These are phyloP conservation scores for Trametopsis cervina DNA, from an alignment of 768 basidiomycete genomes.

Conservation along the genomic window DNA sequence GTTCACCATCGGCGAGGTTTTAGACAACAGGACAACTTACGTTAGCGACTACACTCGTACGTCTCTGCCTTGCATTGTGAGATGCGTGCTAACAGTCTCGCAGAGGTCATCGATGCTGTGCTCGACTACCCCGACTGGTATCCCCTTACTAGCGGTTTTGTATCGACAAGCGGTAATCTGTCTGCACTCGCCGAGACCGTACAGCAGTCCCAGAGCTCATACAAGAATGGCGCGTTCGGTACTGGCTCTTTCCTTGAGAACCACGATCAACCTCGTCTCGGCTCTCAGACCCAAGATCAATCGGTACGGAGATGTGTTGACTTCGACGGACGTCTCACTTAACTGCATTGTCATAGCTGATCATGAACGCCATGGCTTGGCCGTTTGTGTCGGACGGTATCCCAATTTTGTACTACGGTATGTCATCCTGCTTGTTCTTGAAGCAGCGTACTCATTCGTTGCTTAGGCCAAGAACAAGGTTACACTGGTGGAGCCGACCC, in stretches of 20 bases:
- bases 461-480: conserved; percentile 42
- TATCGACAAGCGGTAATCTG: conserved; percentile 27
- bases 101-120: conserved; percentile 37
- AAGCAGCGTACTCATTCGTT: neutral
- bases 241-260: conserved; percentile 47
- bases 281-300: conserved; percentile 33
- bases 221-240: conserved; percentile 33
- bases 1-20: conserved; percentile 52
- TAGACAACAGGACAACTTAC: conserved; percentile 34
- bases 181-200: conserved; percentile 24
- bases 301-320: conserved; percentile 25
- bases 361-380: conserved; percentile 43
- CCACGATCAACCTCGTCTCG: conserved; percentile 47
- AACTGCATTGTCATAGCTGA: conserved; percentile 23
- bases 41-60: conserved; percentile 34
- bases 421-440: conserved; percentile 1
- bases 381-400: conserved; percentile 45
- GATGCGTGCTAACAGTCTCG: neutral
- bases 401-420: conserved; percentile 45
- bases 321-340: neutral
- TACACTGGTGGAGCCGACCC: conserved; percentile 39
- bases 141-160: conserved; percentile 34
- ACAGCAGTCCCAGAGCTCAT: conserved; percentile 27
- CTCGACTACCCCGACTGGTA: conserved; percentile 47
- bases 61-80: conserved; percentile 6